Conservation (phyloP, 2,329 filamentous ascomycete species). For the Xylariaceae sp. region DNA sequence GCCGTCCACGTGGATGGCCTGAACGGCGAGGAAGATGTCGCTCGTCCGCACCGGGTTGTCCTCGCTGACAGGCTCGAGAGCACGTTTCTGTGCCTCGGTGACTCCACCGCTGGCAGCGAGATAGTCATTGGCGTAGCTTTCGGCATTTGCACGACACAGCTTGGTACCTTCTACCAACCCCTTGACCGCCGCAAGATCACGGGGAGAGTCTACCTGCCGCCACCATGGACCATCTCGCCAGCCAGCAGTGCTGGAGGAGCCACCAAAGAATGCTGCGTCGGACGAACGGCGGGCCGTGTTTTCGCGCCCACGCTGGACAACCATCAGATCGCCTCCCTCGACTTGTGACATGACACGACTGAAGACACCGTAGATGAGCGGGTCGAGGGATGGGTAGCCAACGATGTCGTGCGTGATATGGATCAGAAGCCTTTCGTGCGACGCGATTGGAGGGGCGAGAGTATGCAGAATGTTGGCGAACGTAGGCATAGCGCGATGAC, state of each 20-base stretch:
- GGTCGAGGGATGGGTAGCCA: slow-evolving; percentile 90
- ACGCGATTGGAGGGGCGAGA: slow-evolving; percentile 90
- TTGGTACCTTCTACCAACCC: slow-evolving; percentile 85
- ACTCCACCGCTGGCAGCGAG: slow-evolving; percentile 73
- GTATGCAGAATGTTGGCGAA: slow-evolving; percentile 94
- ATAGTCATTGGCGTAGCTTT: slow-evolving; percentile 81
- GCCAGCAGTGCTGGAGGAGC: slow-evolving; percentile 43
- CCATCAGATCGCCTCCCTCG: slow-evolving; percentile 89
- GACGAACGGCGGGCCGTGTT: slow-evolving; percentile 63
- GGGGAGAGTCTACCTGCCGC: slow-evolving; percentile 63
- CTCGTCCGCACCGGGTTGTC: slow-evolving; percentile 86
- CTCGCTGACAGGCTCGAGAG: slow-evolving; percentile 73
- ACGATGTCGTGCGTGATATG: slow-evolving; percentile 95
- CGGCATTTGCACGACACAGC: slow-evolving; percentile 81
- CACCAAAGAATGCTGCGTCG: slow-evolving; percentile 48
- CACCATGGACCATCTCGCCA: slow-evolving; percentile 98
- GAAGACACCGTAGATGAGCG: slow-evolving; percentile 86
- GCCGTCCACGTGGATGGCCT: slow-evolving; percentile 66
- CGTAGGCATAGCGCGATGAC: slow-evolving; percentile 81
- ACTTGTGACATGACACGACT: slow-evolving; percentile 98
- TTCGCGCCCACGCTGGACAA: slow-evolving; percentile 90
- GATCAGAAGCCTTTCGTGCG: slow-evolving; percentile 93
- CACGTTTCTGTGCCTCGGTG: slow-evolving; percentile 72
- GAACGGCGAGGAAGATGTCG: slow-evolving; percentile 92
- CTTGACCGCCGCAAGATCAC: slow-evolving; percentile 73